Conservation (phyloP, 2,329 filamentous ascomycete species). For the Colletotrichum lini region DNA sequence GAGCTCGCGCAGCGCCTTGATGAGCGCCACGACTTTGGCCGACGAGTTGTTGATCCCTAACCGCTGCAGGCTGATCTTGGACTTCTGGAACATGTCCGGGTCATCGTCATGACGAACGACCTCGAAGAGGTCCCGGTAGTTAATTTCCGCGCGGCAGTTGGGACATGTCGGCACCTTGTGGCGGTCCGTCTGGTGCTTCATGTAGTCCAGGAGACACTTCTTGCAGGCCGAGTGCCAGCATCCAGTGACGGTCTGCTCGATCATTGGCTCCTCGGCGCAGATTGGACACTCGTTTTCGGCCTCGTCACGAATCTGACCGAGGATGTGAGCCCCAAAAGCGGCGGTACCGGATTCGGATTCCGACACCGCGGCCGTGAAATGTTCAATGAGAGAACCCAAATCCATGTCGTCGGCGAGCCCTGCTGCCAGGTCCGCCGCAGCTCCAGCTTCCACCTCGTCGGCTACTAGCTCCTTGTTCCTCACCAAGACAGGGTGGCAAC, state of each 20-base stretch:
- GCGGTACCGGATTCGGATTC: constrained; percentile 73
- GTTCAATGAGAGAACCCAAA: constrained; percentile 85
- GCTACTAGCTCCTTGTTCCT: constrained; percentile 87
- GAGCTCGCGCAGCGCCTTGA: constrained; percentile 80
- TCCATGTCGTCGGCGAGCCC: constrained; percentile 97
- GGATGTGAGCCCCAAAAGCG: constrained; percentile 85
- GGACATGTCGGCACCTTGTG: constrained; percentile 86
- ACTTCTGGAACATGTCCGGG: constrained; percentile 59
- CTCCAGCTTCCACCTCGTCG: constrained; percentile 88
- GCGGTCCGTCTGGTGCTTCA: constrained; percentile 86
- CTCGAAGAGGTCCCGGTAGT: constrained; percentile 89
- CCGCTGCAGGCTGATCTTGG: constrained; percentile 73
- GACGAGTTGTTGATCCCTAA: constrained; percentile 79
- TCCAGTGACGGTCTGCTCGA: constrained; percentile 92
- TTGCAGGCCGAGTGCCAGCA: constrained; percentile 99
- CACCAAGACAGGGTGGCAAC: constrained; percentile 92
- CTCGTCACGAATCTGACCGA: constrained; percentile 93
- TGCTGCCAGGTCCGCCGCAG: constrained; percentile 82
- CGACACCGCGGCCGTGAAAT: constrained; percentile 81
- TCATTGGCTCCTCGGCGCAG: constrained; percentile 96
- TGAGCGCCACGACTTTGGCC: constrained; percentile 87
- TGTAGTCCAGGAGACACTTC: constrained; percentile 90
- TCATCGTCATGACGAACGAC: constrained; percentile 85
- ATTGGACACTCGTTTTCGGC: constrained; percentile 92
- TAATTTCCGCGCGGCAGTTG: constrained; percentile 88